Base-by-base conservation (phyloP, 495 filamentous ascomycete species). In the Oleoguttula mirabilis region DNA sequence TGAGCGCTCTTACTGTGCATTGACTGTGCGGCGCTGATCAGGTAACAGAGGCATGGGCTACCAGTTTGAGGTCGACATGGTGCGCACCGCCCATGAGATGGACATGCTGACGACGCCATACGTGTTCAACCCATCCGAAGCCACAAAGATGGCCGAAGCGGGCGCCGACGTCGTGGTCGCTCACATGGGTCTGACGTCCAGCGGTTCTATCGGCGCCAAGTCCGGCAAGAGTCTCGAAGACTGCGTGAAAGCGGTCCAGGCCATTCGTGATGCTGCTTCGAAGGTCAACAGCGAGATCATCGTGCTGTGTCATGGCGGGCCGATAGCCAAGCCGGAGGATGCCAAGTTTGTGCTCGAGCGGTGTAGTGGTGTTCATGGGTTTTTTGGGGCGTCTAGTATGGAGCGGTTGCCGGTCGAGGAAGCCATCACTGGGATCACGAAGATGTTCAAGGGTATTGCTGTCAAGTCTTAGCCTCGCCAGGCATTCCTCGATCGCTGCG, bases 321-420 rank as follows among this genome's bases (percentile, higher is more conserved):
- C 77, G 3, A 73, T 83, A 50, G 76, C 77, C 11, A 63, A 61
- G 33, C 71, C 72, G 0, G 55, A 70, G 30, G 78, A 84, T 62
- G 77, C 77, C 0, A 59, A 68, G 54, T 80, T 70, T 58, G 70
- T 84, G 21, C 55, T 84, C 1, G 60, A 60, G 32, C 56, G 70
- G 48, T 75, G 70, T 8, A 65, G 63, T 27, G 77, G 77, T 0
- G 63, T 82, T 16, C 77, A 82, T 61, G 77, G 77, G 2, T 82
- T 84, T 50, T 82, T 72, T 59, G 79, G 79, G 0, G 79, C 79
- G 20, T 80, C 76, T 45, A 77, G 71, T 46, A 77, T 84, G 71
- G 79, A 82, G 63, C 63, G 77, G 25, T 61, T 82, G 51, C 79
- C 79, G 11, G 78, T 82, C 21, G 79, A 84, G 60, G 57, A 64